Evolutionary conservation across 192 early-diverging fungal genomes (phyloP), one percentile per base, ranked within the genome.

Genomic region (Linnemannia elongata): DNA sequence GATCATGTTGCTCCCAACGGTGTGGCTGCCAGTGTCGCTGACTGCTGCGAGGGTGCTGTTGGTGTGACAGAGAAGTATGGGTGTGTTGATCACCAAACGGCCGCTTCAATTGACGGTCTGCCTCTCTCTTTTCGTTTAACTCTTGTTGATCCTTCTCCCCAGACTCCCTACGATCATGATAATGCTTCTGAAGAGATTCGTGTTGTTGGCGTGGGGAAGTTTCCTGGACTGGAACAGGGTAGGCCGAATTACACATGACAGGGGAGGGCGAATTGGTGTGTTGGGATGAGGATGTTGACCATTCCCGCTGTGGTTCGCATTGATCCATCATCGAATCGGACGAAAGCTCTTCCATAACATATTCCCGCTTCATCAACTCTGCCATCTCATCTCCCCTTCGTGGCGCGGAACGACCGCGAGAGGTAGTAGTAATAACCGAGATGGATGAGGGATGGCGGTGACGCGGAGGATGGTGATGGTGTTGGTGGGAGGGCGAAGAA

Each of bases 271-370:
- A 87, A 22, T 49, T 87, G 24, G 85, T 81, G 12, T 73, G 75
- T 63, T 41, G 76, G 1, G 84, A 81, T 42, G 79, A 81, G 24
- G 79, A 71, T 33, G 85, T 73, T 8, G 85, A 87, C 85, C 74
- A 80, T 2, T 52, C 47, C n/a, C 72, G 12, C 49, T 78, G 76
- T 13, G 85, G 85, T 44, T 87, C 85, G 39, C 85, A 87, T 10
- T 81, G 79, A 66, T 81, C 85, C 85, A 87, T 87, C 76, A 42
- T 77, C 52, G 84, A 86, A 24, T 81, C 84, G 35, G 75, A 80
- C 17, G 69, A 45, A 12, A 83, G 47, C 60, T 77, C 72, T 69
- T 77, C 82, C 20, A 78, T 33, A 24, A n/a, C 52, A 20, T 76
- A 71, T 27, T 60, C 69, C 20, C 60, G 72, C 38, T 78, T 71